Evolutionary conservation across 768 basidiomycete genomes (phyloP).

Genomic region (Dictyophora rubrovolvata): DNA sequence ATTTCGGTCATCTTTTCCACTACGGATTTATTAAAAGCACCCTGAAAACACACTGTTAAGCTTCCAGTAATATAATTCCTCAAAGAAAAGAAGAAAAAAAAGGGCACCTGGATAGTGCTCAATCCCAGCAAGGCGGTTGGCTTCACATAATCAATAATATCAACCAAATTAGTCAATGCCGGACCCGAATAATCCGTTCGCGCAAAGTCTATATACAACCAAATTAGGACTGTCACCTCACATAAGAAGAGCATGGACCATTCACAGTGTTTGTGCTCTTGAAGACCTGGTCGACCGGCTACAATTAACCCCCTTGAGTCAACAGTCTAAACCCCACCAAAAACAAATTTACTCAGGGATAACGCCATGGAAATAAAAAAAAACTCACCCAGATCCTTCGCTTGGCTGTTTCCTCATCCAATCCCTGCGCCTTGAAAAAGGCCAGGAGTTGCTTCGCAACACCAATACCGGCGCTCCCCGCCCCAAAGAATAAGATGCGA

Average conservation of each 20-base stretch:
- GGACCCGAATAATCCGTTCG: conserved; percentile 26
- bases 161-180: conserved; percentile 24
- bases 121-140: conserved; percentile 36
- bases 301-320: conserved; percentile 34
- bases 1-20: conserved; percentile 29
- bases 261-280: conserved; percentile 29
- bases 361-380: not conserved
- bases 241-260: too few relatives aligned
- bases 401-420: conserved; percentile 29
- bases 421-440: conserved; percentile 29
- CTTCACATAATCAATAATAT: conserved; percentile 32
- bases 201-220: conserved; percentile 24
- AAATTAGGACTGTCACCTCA: too few relatives aligned
- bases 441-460: conserved; percentile 32
- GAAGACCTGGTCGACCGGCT: conserved; percentile 29
- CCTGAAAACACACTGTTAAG: not conserved
- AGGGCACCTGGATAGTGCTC: conserved; percentile 28
- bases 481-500: conserved; percentile 35
- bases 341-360: not conserved
- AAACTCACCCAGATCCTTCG: conserved; percentile 27
- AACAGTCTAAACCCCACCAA: conserved; percentile 16
- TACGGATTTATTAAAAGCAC: conserved; percentile 23
- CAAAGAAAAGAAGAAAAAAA: not conserved
- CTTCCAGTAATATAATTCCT: not conserved
- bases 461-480: conserved; percentile 34